Evolutionary conservation across 129 eudicot species (phyloP), one percentile per base, ranked within the genome.

Genomic region (Ambrosia artemisiifolia): DNA sequence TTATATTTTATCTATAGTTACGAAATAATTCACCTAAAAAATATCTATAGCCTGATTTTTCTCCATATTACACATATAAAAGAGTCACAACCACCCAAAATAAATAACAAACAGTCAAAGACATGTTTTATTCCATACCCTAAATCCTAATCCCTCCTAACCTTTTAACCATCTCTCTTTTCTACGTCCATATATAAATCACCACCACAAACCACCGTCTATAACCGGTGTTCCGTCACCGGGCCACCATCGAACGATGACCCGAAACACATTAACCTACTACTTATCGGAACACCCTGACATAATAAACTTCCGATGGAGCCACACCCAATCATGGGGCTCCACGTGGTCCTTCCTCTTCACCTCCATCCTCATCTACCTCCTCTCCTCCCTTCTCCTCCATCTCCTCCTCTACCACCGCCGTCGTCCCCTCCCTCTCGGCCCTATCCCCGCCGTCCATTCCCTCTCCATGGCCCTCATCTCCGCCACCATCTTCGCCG

Each of bases 311-410:
- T 92, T 92, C 87, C 79, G 96, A 6, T 92, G 98, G 98, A 86
- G 87, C 69, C 88, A 81, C 51, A 71, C 84, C 65, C 86, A 92
- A 48, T 76, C 89, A 20, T 87, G 91, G 91, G 89, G 86, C 60
- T 85, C 91, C 83, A 89, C 98, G 30, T 92, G 98, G 96, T 83
- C 85, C 1, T 92, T 89, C 78, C 85, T 92, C 59, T 57, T 89
- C 84, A 56, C 86, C 64, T 83, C 95, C 65, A 83, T 92, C 71
- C 6, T 82, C 40, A 5, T 65, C 47, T 92, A 92, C 78, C 10
- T 92, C 69, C 10, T 69, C 48, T 13, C 84, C 38, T 76, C 98
- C 14, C 33, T 80, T n/a, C 4, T 75, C 82, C 87, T 87, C 72
- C 87, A 81, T 75, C 80, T 51, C 72, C 82, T 89, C 79, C 80